Conservation (phyloP, 805 yeast genomes). For the Osmozyma mogii region DNA sequence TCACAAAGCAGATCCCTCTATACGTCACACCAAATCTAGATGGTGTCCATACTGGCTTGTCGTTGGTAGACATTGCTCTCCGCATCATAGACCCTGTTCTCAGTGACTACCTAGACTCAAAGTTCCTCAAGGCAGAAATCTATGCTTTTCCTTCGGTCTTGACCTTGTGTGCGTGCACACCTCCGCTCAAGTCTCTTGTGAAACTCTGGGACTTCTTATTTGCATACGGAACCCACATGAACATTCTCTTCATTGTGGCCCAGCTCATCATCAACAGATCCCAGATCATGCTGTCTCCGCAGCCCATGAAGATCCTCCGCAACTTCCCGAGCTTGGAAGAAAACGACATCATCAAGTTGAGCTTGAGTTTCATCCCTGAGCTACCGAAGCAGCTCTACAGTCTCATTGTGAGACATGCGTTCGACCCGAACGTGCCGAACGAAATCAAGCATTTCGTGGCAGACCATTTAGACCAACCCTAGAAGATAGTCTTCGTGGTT, state of each 20-base stretch:
- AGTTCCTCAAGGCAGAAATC: slow-evolving; percentile 71
- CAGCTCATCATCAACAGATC: slow-evolving; percentile 67
- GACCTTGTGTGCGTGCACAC: slow-evolving; percentile 83
- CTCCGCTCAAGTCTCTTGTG: slow-evolving; percentile 68
- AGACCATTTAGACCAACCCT: slow-evolving; percentile 22
- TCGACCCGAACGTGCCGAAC: slow-evolving; percentile 38
- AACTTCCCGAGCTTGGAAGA: slow-evolving; percentile 69
- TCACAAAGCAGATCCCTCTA: slow-evolving; percentile 62
- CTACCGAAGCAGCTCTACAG: slow-evolving; percentile 62
- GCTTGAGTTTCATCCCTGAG: slow-evolving; percentile 71
- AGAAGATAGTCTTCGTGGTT: slow-evolving; percentile 51
- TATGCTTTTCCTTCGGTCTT: slow-evolving; percentile 81
- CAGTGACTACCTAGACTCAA: slow-evolving; percentile 48
- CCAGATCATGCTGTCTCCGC: slow-evolving; percentile 46
- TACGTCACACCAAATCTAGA: slow-evolving; percentile 69
- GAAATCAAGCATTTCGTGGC: slow-evolving; percentile 19
- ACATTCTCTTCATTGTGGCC: slow-evolving; percentile 75
- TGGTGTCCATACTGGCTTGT: slow-evolving; percentile 75
- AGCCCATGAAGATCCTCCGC: slow-evolving; percentile 70
- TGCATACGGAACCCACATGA: slow-evolving; percentile 87
- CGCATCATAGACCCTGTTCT: slow-evolving; percentile 68
- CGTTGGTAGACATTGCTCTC: slow-evolving; percentile 66
- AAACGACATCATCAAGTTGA: slow-evolving; percentile 65
- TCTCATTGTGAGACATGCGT: slow-evolving; percentile 54
- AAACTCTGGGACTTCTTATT: slow-evolving; percentile 85